These are phyloP conservation scores for Poronia punctata DNA, from an alignment of 495 filamentous ascomycete genomes.

Conservation along the genomic window DNA sequence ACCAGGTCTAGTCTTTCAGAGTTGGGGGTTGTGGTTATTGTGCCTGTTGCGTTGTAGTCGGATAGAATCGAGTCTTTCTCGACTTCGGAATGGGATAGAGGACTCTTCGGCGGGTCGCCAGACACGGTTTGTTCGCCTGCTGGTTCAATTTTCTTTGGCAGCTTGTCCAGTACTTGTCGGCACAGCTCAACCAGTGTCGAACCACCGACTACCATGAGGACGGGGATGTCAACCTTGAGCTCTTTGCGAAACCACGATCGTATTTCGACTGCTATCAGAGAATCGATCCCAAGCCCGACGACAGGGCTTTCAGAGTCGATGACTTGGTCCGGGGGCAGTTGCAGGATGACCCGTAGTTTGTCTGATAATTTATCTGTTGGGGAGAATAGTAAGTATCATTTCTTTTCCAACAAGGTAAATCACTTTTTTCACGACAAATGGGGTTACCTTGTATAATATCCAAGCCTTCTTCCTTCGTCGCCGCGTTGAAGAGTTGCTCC, in stretches of 20 bases:
- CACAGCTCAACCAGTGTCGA: slow-evolving; percentile 20
- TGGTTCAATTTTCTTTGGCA: not conserved
- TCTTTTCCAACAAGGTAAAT: not conserved
- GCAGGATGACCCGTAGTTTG: not conserved
- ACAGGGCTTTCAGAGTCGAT: not conserved
- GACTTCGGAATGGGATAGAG: no score
- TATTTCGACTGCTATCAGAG: slow-evolving; percentile 35
- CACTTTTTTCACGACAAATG: not conserved
- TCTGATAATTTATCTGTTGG: not conserved
- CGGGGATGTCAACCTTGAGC: slow-evolving; percentile 35
- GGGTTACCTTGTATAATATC: slow-evolving; percentile 7
- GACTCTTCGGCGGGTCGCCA: no score
- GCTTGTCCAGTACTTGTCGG: not conserved
- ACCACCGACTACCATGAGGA: slow-evolving; percentile 41
- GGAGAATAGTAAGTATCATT: not conserved
- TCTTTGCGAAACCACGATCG: slow-evolving; percentile 35
- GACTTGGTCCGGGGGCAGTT: not conserved
- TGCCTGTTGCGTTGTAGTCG: no score
- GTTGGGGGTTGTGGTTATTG: no score
- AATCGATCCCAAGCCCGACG: slow-evolving; percentile 32
- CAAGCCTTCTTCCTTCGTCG: slow-evolving; percentile 2
- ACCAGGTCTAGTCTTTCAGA: no score
- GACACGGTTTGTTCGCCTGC: not conserved
- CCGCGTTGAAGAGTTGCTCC: slow-evolving; percentile 3
- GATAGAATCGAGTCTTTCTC: no score